Conservation (phyloP, 225 moss, liverwort and hornwort genomes). For the Marchantia paleacea region DNA sequence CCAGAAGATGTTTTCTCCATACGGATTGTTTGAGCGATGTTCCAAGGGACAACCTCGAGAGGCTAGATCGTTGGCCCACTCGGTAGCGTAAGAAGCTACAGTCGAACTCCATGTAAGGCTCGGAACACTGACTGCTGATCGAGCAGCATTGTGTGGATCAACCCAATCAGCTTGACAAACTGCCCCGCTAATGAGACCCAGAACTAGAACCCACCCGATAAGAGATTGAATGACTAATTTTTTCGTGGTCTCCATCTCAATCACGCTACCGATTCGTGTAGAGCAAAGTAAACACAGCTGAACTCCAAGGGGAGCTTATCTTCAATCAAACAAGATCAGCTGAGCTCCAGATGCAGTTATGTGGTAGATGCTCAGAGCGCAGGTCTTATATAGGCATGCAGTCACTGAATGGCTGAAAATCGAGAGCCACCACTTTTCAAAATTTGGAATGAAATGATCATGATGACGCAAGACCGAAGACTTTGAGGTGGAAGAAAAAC, state of each 20-base stretch:
- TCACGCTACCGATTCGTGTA: too few relatives aligned
- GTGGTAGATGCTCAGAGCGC: too few relatives aligned
- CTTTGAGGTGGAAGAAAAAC: too few relatives aligned
- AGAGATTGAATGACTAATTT: background rate
- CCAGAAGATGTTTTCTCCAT: conserved; percentile 6
- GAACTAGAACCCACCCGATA: background rate
- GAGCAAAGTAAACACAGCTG: too few relatives aligned
- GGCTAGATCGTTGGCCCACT: background rate
- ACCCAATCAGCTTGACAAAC: background rate
- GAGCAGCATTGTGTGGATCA: background rate
- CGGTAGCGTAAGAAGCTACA: background rate
- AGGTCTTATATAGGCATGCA: too few relatives aligned
- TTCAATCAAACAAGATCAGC: too few relatives aligned
- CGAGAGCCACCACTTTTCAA: too few relatives aligned
- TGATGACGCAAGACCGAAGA: too few relatives aligned
- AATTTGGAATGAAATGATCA: too few relatives aligned
- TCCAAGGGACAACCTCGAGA: background rate
- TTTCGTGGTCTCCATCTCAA: background rate
- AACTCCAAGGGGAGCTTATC: too few relatives aligned
- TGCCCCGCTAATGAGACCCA: background rate
- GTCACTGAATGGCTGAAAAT: too few relatives aligned
- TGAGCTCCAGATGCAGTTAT: too few relatives aligned
- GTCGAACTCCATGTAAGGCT: background rate
- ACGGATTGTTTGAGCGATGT: background rate
- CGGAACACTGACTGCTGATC: background rate